Percentiles rank a stretch among this genome's conserved stretches.
Evolutionary conservation across 164 flowering plant species (phyloP).

Genomic region (Amborella trichopoda): DNA sequence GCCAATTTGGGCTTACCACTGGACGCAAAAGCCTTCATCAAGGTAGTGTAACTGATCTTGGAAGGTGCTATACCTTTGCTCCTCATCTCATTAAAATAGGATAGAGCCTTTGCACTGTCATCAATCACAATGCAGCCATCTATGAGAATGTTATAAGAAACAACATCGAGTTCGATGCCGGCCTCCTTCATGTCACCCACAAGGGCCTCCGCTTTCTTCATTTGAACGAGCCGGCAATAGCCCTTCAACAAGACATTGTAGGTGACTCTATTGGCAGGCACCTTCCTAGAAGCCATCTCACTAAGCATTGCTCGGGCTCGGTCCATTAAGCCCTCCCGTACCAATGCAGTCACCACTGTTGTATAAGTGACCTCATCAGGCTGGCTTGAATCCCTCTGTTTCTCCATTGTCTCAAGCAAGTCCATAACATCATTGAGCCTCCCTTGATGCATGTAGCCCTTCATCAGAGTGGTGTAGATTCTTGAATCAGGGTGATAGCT

Average conservation of each 20-base stretch:
- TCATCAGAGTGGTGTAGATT: conserved; percentile 90
- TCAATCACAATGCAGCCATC: conserved; percentile 82
- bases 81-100: conserved; percentile 87
- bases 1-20: conserved; percentile 87
- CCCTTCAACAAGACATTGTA: conserved; percentile 91
- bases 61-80: conserved; percentile 67
- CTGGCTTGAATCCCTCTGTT: conserved; percentile 55
- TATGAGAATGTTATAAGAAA: conserved; percentile 79
- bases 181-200: conserved; percentile 53
- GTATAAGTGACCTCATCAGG: conserved; percentile 92
- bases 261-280: conserved; percentile 79
- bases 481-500: conserved; percentile 50
- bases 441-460: conserved; percentile 84
- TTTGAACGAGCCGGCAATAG: conserved; percentile 74
- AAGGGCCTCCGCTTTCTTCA: conserved; percentile 64
- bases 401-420: conserved; percentile 87
- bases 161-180: conserved; percentile 71
- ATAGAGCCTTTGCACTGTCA: conserved; percentile 76
- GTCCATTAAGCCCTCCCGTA: conserved; percentile 70
- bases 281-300: conserved; percentile 63
- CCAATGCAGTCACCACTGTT: conserved; percentile 80
- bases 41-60: conserved; percentile 90
- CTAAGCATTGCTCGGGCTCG: conserved; percentile 65
- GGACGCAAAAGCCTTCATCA: conserved; percentile 87
- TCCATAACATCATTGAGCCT: conserved; percentile 55